phyloP scores from a whole-genome alignment of 441 rosid genomes.

The Kokia cookei region DNA sequence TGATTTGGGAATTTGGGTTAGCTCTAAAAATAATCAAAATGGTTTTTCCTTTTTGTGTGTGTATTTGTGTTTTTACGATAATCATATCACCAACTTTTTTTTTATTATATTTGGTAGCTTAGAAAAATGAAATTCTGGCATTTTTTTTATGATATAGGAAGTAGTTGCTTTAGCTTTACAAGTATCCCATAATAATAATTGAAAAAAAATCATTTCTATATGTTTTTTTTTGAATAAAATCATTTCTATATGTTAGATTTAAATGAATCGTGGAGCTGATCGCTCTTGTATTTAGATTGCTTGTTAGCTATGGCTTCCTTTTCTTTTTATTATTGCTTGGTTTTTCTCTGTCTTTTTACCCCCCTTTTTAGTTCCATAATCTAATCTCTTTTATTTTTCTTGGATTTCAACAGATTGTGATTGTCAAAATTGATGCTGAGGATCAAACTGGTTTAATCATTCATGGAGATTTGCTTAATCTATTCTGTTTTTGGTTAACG shows the following conservation, averaged over 20 bases:
- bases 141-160: neutral
- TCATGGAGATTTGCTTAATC: neutral
- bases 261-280: neutral
- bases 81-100: neutral
- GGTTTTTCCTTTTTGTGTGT: neutral
- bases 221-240: neutral
- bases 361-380: neutral
- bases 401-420: slow-evolving; percentile 12
- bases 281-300: too few species aligned
- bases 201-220: neutral
- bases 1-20: neutral
- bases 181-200: too few species aligned
- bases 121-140: neutral
- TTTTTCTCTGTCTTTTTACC: neutral
- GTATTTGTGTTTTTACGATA: neutral
- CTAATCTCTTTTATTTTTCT: neutral
- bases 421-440: neutral
- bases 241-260: neutral
- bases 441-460: neutral
- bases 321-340: neutral
- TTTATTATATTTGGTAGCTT: neutral
- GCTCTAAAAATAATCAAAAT: slow-evolving; percentile 1
- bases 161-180: neutral
- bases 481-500: neutral
- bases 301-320: neutral